These are phyloP conservation scores for Cerrena zonata DNA, from an alignment of 1,284 basidiomycete genomes.

Conservation along the genomic window DNA sequence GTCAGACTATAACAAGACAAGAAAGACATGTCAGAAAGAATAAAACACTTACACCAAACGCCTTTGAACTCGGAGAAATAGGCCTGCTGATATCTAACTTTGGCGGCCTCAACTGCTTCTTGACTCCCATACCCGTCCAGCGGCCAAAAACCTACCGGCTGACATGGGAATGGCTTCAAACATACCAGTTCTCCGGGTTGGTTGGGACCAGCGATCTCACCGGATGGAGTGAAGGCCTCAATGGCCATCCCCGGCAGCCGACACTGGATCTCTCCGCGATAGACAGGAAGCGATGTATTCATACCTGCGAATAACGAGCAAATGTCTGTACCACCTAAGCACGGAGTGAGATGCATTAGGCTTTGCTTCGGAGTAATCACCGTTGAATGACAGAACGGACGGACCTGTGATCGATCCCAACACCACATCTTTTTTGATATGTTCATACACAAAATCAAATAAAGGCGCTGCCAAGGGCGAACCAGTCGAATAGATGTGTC, in stretches of 20 bases:
- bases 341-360: neutral
- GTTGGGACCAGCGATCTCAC: slow-evolving; percentile 39
- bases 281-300: slow-evolving; percentile 74
- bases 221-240: slow-evolving; percentile 47
- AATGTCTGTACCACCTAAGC: slow-evolving; percentile 74
- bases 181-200: slow-evolving; percentile 69
- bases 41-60: slow-evolving; percentile 64
- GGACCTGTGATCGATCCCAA: slow-evolving; percentile 77
- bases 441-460: slow-evolving; percentile 75
- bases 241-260: slow-evolving; percentile 80
- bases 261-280: slow-evolving; percentile 81
- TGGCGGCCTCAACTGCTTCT: slow-evolving; percentile 49
- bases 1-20: too few species aligned
- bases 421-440: slow-evolving; percentile 63
- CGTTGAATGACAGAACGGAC: slow-evolving; percentile 10
- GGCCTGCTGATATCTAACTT: slow-evolving; percentile 61
- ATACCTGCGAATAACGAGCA: slow-evolving; percentile 84
- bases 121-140: slow-evolving; percentile 58
- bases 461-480: slow-evolving; percentile 72
- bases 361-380: neutral
- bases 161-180: slow-evolving; percentile 76
- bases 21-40: neutral
- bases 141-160: slow-evolving; percentile 84
- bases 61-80: slow-evolving; percentile 71
- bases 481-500: slow-evolving; percentile 80